Evolutionary conservation across 352 stramenopile species (phyloP).

Genomic region (Phytophthora nicotianae): DNA sequence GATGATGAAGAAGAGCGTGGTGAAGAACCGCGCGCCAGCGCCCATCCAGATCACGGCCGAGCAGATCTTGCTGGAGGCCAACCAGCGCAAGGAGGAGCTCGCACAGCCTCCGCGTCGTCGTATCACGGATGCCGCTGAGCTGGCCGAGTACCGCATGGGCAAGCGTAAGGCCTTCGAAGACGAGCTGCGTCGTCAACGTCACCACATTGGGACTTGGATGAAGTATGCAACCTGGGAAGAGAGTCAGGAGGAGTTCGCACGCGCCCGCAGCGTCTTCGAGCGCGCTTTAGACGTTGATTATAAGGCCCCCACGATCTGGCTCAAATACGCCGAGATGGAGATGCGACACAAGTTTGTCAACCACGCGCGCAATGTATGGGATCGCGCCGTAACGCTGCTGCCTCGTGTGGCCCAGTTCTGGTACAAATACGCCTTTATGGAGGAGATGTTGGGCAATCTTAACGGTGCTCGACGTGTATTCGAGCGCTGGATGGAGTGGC

Average conservation of each 20-base stretch:
- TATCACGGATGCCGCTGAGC: constrained; percentile 92
- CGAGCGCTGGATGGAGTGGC: constrained; percentile 97
- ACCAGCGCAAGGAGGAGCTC: constrained; percentile 88
- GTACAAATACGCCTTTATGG: constrained; percentile 99
- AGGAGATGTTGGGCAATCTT: constrained; percentile 98
- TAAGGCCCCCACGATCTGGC: constrained; percentile 94
- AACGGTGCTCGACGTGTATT: constrained; percentile 95
- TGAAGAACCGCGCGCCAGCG: constrained; percentile 98
- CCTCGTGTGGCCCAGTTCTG: constrained; percentile 98
- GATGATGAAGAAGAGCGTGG: constrained; percentile 87
- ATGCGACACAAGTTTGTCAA: constrained; percentile 99
- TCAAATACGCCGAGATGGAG: constrained; percentile 99
- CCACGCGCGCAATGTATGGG: constrained; percentile 96
- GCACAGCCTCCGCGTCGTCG: constrained; percentile 74
- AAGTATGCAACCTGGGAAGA: constrained; percentile 99
- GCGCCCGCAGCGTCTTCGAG: constrained; percentile 97
- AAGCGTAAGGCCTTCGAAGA: constrained; percentile 96
- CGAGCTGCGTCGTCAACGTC: constrained; percentile 94
- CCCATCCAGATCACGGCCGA: constrained; percentile 99
- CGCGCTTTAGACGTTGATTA: constrained; percentile 98
- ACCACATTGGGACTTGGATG: constrained; percentile 97
- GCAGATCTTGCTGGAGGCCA: constrained; percentile 96
- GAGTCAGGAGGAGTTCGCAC: constrained; percentile 97
- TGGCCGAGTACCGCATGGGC: constrained; percentile 92
- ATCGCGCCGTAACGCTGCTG: constrained; percentile 94